Evolutionary conservation across 2,329 filamentous ascomycete species (phyloP), one percentile per base, ranked within the genome.

Genomic region (Penicillium griseofulvum): DNA sequence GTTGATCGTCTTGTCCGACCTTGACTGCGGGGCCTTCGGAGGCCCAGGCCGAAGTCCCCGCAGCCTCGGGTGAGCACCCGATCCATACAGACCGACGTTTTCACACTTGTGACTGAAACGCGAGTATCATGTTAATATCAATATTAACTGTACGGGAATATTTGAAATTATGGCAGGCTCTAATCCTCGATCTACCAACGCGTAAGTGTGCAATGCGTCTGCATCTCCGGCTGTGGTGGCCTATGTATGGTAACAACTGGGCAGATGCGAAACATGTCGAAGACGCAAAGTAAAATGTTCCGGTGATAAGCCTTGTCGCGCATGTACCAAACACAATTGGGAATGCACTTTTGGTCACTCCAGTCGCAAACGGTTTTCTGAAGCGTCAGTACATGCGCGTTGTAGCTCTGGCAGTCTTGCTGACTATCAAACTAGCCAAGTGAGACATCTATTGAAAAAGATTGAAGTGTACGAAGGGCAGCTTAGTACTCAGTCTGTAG

Each of bases 261-360:
- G 19, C 28, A 55, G 57, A 52, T 59, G 57, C 26, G 57, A 59
- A 46, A 54, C 57, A 24, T 64, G 62, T 17, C 62, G 62, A 19
- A 55, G 54, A 43, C 56, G 62, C 31, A 64, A 64, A 36, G 62
- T 64, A 19, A 64, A 61, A 52, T 64, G 62, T 26, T 61, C 62
- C 26, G 62, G 62, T 17, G 62, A 63, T 1, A 60, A 62, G 37
- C 62, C 62, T 11, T 64, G 62, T 36, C 54, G 55, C 12, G 52
- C 49, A 19, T 64, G 62, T 33, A 16, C 49, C 24, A 63, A 55
- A 33, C 60, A 62, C 37, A 50, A 55, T 33, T 60, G 58, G 56
- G 59, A 63, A 37, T 64, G 61, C 42, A 49, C 26, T 4, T 62
- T 58, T 36, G 57, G 51, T 1, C 51, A 55, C 48, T 46, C 55